These are phyloP conservation scores for Komagataella ulmi DNA, from an alignment of 805 yeast species.

Conservation along the genomic window DNA sequence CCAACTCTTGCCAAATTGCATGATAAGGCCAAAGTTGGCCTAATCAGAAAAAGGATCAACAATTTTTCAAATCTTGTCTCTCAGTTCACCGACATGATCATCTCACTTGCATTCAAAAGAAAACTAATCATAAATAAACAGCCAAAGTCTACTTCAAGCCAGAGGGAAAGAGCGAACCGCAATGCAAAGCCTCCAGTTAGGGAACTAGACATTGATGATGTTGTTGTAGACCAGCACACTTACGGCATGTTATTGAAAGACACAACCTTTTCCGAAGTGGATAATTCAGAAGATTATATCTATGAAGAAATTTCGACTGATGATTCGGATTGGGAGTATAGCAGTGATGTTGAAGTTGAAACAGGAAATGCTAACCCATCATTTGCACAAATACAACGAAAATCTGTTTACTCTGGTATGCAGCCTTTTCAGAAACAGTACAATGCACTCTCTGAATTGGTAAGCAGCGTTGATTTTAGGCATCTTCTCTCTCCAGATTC, in stretches of 20 bases:
- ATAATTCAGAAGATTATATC: not conserved
- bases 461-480: not conserved
- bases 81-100: not conserved
- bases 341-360: conserved; percentile 7
- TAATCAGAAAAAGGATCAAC: not conserved
- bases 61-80: not conserved
- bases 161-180: conserved; percentile 1
- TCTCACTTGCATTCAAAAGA: conserved; percentile 3
- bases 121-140: not conserved
- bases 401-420: not conserved
- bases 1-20: not conserved
- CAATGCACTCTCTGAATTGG: not conserved
- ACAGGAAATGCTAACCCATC: conserved; percentile 1
- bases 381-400: not conserved
- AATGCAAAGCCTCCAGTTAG: not conserved
- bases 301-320: conserved; percentile 1
- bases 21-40: conserved; percentile 1
- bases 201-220: not conserved
- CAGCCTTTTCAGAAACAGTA: not conserved
- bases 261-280: not conserved
- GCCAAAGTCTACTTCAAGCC: not conserved
- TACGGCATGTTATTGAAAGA: not conserved
- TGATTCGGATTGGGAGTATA: conserved; percentile 7
- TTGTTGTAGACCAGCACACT: not conserved
- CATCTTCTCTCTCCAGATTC: not conserved